These are phyloP conservation scores for Chamaecrista fasciculata DNA, from an alignment of 306 rosid species.

Conservation along the genomic window DNA sequence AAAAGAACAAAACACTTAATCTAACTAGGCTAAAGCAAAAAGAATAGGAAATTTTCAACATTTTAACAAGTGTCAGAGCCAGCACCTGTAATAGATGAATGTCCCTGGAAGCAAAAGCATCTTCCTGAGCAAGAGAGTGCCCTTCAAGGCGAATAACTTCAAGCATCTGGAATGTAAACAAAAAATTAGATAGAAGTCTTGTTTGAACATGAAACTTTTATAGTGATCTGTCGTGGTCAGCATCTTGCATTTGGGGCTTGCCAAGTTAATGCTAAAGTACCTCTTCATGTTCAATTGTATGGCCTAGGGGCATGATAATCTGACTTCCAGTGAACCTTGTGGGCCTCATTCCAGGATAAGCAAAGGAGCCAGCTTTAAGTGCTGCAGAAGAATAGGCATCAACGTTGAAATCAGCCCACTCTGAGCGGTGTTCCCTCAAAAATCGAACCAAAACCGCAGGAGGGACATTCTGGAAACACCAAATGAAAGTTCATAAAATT, in stretches of 20 bases:
- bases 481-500: slow-evolving; percentile 9
- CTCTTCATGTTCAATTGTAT: slow-evolving; percentile 94
- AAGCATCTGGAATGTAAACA: slow-evolving; percentile 57
- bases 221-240: not conserved
- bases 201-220: not conserved
- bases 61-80: slow-evolving; percentile 2
- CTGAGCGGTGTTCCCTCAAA: slow-evolving; percentile 95
- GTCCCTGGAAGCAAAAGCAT: slow-evolving; percentile 79
- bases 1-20: too few relatives aligned
- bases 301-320: slow-evolving; percentile 98
- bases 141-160: slow-evolving; percentile 97
- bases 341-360: slow-evolving; percentile 89
- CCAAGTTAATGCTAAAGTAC: slow-evolving; percentile 33
- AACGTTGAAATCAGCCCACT: slow-evolving; percentile 99
- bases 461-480: slow-evolving; percentile 72
- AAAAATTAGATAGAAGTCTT: not conserved
- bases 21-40: not conserved
- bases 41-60: not conserved
- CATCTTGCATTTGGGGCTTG: not conserved
- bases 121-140: slow-evolving; percentile 86
- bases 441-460: slow-evolving; percentile 92
- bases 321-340: slow-evolving; percentile 95
- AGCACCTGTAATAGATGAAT: slow-evolving; percentile 94
- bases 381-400: slow-evolving; percentile 89
- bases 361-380: slow-evolving; percentile 68